Base-by-base conservation (phyloP, 805 yeast genomes). In the Saccharomycopsis sp. region DNA sequence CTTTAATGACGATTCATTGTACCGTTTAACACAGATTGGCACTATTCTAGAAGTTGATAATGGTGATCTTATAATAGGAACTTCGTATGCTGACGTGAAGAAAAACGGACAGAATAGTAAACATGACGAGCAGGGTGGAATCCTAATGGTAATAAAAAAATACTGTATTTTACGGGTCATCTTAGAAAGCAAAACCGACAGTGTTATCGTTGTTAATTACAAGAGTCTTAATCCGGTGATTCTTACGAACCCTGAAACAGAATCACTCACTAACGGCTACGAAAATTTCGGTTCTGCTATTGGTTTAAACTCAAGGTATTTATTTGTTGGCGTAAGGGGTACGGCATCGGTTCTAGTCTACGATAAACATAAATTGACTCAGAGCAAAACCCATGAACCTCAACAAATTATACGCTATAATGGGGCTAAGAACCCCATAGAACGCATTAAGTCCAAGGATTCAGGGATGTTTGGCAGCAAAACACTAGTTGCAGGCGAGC, bases 271-370 rank as follows among this genome's bases (percentile, higher is more conserved):
- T 41, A 57, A 62, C 35, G 68, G 69, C 5, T 80, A 72, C 64
- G 80, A 75, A 52, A 77, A 73, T 56, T 75, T 78, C 64, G 84
- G 81, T 0, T 53, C 72, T 0, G 55, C 69, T 1, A 42, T 78
- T 15, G 67, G 75, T 0, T 55, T 67, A 1, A 68, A 73, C 2
- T 62, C 62, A 0, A 47, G 65, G 2, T 60, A 59, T 17, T 41
- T 73, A 0, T 69, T 77, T 2, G 67, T 79, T 2, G 77, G 79
- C 0, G 63, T 74, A 0, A 72, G 70, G 3, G 77, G 80, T 0
- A 54, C 68, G 0, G 78, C 74, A 2, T 60, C 67, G 1, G 77
- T 81, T 0, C 64, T 70, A 14, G 74, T 74, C 0, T 76, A 71
- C 61, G 65, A 68, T n/a, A 68, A 55, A 23, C 49, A 44, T 7